These are phyloP conservation scores for Colletotrichum truncatum DNA, from an alignment of 2,329 filamentous ascomycete species.

Conservation along the genomic window DNA sequence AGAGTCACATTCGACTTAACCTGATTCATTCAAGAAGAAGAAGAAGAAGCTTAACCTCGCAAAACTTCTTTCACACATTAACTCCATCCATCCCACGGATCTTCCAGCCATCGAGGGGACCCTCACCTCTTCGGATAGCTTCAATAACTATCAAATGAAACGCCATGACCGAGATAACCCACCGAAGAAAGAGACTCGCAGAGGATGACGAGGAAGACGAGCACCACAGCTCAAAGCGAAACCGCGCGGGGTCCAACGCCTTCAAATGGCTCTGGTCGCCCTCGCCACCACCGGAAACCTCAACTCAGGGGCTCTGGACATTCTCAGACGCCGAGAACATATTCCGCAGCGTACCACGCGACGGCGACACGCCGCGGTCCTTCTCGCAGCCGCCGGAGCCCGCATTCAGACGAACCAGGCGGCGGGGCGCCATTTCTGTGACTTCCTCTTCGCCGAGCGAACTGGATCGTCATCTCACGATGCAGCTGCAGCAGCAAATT, in stretches of 20 bases:
- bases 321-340: slow-evolving; percentile 3
- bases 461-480: slow-evolving; percentile 14
- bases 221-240: not conserved
- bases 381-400: slow-evolving; percentile 12
- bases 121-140: too few species aligned
- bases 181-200: slow-evolving; percentile 17
- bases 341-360: slow-evolving; percentile 4
- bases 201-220: not conserved
- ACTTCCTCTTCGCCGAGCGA: slow-evolving; percentile 7
- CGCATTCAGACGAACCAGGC: not conserved
- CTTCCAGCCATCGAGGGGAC: too few species aligned
- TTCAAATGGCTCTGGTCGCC: slow-evolving; percentile 26
- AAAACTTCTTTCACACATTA: not conserved
- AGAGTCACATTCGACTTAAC: too few species aligned
- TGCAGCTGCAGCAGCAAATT: slow-evolving; percentile 25
- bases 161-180: slow-evolving; percentile 15
- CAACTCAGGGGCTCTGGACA: slow-evolving; percentile 7
- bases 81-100: not conserved
- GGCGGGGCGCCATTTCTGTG: slow-evolving; percentile 25
- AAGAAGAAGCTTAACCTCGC: too few species aligned
- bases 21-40: too few species aligned
- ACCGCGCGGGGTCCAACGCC: not conserved
- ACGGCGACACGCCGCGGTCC: slow-evolving; percentile 1
- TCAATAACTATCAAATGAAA: not conserved
- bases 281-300: not conserved